phyloP scores from a whole-genome alignment of 768 basidiomycete genomes.

The Clavulina sp. region DNA sequence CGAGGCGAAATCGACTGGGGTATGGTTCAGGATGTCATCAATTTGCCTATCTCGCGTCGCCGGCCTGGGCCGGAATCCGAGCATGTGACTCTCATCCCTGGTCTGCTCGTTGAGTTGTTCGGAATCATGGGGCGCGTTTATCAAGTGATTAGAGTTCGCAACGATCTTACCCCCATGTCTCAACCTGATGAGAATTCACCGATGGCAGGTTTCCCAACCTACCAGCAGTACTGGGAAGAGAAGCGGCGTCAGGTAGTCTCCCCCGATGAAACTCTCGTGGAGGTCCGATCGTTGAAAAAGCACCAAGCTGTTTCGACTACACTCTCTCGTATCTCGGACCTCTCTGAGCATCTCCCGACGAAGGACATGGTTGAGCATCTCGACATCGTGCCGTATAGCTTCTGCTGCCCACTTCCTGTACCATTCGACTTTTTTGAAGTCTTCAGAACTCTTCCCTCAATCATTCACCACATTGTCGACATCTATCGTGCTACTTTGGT shows the following conservation, averaged over 20 bases:
- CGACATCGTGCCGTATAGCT: background rate
- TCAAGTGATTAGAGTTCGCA: background rate
- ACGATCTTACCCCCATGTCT: background rate
- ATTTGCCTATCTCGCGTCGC: background rate
- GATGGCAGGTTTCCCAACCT: background rate
- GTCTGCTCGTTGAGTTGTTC: background rate
- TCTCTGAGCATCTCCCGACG: background rate
- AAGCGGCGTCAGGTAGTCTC: background rate
- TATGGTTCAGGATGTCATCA: background rate
- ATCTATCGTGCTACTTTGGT: conserved; percentile 40
- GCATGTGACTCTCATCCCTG: background rate
- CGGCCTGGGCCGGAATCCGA: background rate
- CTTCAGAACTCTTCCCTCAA: conserved; percentile 43
- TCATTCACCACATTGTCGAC: conserved; percentile 50
- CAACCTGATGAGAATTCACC: background rate
- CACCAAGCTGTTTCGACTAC: background rate
- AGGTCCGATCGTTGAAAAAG: background rate
- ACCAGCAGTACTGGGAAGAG: background rate
- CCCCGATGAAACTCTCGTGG: background rate
- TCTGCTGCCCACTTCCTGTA: background rate
- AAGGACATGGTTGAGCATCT: background rate
- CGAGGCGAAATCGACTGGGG: background rate
- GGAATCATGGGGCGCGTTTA: background rate
- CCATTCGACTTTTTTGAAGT: conserved; percentile 21
- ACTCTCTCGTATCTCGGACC: background rate